Conservation (phyloP, 257 asterid species). For the Prunella vulgaris region DNA sequence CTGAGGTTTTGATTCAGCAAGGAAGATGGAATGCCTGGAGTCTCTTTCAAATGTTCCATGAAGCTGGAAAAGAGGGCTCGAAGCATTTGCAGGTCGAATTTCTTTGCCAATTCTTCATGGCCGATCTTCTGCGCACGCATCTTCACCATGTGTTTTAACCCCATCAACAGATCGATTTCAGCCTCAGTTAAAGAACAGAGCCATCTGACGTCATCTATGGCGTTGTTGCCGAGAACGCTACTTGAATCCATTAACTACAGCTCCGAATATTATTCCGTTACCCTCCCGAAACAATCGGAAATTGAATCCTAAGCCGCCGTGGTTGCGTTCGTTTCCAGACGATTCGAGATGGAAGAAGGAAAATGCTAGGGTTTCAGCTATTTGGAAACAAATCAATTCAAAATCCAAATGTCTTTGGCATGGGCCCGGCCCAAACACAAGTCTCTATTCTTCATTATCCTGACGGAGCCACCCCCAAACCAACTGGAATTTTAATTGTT, state of each 20-base stretch:
- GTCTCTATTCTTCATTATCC: too few relatives aligned
- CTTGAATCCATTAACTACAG: slow-evolving; percentile 17
- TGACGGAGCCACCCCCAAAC: too few relatives aligned
- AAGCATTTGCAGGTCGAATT: slow-evolving; percentile 55
- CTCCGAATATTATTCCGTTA: background rate
- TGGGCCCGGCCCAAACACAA: too few relatives aligned
- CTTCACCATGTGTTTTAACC: slow-evolving; percentile 51
- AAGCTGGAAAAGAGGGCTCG: slow-evolving; percentile 47
- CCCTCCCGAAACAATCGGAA: too few relatives aligned
- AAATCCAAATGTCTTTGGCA: too few relatives aligned
- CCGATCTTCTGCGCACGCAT: slow-evolving; percentile 61
- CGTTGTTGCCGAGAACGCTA: slow-evolving; percentile 30
- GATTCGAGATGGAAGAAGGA: too few relatives aligned
- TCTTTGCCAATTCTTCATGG: slow-evolving; percentile 39
- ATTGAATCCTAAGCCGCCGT: too few relatives aligned
- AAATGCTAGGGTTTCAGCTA: too few relatives aligned
- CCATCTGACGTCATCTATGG: slow-evolving; percentile 72
- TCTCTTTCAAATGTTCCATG: slow-evolving; percentile 43
- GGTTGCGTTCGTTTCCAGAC: too few relatives aligned
- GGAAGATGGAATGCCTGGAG: slow-evolving; percentile 28
- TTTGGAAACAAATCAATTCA: too few relatives aligned
- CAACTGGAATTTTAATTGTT: too few relatives aligned
- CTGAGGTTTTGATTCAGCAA: slow-evolving; percentile 31
- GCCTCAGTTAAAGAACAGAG: slow-evolving; percentile 72
- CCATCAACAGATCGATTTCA: slow-evolving; percentile 68